phyloP scores from a whole-genome alignment of 305 asterid genomes.

The Fraxinus baroniana region DNA sequence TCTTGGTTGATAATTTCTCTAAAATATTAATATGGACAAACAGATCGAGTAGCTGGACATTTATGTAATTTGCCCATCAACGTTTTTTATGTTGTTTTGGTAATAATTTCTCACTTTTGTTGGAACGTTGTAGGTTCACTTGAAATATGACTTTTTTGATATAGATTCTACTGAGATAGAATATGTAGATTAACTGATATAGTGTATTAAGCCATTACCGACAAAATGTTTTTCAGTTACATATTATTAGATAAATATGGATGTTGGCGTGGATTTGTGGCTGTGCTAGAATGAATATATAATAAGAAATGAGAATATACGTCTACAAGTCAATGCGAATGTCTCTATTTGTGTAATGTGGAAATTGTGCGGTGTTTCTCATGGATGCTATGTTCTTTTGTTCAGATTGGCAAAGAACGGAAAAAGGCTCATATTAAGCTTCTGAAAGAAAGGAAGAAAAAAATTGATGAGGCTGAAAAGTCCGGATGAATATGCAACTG shows the following conservation, averaged over 20 bases:
- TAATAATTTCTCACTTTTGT: background rate
- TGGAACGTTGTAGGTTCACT: background rate
- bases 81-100: background rate
- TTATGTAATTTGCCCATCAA: background rate
- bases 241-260: background rate
- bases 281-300: background rate
- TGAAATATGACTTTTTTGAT: background rate
- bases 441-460: slow-evolving; percentile 49
- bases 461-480: slow-evolving; percentile 44
- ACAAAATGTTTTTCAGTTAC: background rate
- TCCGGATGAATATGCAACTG: slow-evolving; percentile 13
- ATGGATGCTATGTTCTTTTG: background rate
- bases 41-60: background rate
- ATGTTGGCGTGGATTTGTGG: background rate
- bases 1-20: background rate
- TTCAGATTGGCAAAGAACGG: slow-evolving; percentile 56
- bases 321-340: background rate
- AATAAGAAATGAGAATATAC: background rate
- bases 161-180: background rate
- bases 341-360: background rate
- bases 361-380: background rate
- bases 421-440: slow-evolving; percentile 32
- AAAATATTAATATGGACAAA: background rate
- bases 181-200: background rate
- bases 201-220: background rate